Evolutionary conservation across 139 green algal genomes (phyloP).

Genomic region (Protoeuglena noctilucae): DNA sequence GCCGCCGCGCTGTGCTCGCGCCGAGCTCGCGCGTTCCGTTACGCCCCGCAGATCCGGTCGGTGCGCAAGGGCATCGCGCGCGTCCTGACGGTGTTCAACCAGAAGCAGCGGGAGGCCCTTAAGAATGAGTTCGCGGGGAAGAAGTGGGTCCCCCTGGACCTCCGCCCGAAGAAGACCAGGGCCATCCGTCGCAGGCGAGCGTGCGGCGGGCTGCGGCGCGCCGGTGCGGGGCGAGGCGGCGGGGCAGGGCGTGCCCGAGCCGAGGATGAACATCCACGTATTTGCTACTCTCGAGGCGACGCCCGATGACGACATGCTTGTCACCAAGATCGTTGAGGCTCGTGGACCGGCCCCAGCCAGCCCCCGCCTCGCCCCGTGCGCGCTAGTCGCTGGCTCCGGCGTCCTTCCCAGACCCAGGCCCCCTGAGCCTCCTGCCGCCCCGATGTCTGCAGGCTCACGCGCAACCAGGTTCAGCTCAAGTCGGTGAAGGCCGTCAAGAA

Average conservation of each 20-base stretch:
- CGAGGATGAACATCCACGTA: not conserved
- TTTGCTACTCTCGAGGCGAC: conserved; percentile 1
- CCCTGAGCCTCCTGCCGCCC: not conserved
- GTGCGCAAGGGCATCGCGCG: conserved; percentile 90
- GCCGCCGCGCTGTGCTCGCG: too few relatives aligned
- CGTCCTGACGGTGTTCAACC: conserved; percentile 86
- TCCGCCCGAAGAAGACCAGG: conserved; percentile 92
- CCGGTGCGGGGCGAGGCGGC: not conserved
- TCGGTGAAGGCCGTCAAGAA: conserved; percentile 70
- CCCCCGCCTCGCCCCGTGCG: not conserved
- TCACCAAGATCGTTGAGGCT: not conserved
- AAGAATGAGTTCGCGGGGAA: conserved; percentile 53
- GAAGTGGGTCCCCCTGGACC: conserved; percentile 83
- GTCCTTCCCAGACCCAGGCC: not conserved
- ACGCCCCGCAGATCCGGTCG: not conserved
- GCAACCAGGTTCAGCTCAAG: conserved; percentile 17
- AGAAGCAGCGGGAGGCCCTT: conserved; percentile 74
- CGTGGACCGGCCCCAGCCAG: not conserved
- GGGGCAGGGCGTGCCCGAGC: not conserved
- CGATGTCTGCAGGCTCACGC: not conserved
- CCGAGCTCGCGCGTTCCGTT: too few relatives aligned
- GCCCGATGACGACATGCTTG: not conserved
- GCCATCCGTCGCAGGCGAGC: conserved; percentile 71
- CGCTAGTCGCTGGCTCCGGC: not conserved
- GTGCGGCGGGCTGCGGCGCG: conserved; percentile 38